Conservation (phyloP, 148 eudicot genomes). For the Limonium bicolor region DNA sequence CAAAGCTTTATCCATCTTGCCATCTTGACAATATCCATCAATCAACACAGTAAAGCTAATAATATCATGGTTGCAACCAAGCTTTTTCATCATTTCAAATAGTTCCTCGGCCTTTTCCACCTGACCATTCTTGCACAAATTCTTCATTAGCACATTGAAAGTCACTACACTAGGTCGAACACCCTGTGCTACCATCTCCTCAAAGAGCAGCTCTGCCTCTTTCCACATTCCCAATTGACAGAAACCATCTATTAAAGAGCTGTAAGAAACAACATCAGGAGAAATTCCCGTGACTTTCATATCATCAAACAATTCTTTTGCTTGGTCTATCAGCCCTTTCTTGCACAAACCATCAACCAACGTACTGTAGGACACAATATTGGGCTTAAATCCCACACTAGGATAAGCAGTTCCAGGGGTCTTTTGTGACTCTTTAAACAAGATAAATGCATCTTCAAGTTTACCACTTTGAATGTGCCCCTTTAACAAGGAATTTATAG, state of each 20-base stretch:
- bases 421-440: no score
- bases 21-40: constrained; percentile 13
- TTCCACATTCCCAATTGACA: neutral
- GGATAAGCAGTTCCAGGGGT: no score
- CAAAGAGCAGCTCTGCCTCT: neutral
- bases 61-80: constrained; percentile 8
- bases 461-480: no score
- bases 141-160: neutral
- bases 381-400: no score
- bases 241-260: neutral
- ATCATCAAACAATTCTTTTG: neutral
- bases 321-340: neutral
- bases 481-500: no score
- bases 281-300: neutral
- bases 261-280: constrained; percentile 1
- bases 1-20: constrained; percentile 12
- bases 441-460: no score
- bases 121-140: constrained; percentile 7
- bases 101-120: constrained; percentile 9
- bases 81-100: constrained; percentile 11
- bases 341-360: no score
- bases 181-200: constrained; percentile 11
- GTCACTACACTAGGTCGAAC: neutral
- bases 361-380: no score
- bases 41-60: constrained; percentile 11